Percentiles rank a stretch among this genome's conserved stretches.
These are phyloP conservation scores for Thamnidium elegans DNA, from an alignment of 192 early-diverging fungal species.

Conservation along the genomic window DNA sequence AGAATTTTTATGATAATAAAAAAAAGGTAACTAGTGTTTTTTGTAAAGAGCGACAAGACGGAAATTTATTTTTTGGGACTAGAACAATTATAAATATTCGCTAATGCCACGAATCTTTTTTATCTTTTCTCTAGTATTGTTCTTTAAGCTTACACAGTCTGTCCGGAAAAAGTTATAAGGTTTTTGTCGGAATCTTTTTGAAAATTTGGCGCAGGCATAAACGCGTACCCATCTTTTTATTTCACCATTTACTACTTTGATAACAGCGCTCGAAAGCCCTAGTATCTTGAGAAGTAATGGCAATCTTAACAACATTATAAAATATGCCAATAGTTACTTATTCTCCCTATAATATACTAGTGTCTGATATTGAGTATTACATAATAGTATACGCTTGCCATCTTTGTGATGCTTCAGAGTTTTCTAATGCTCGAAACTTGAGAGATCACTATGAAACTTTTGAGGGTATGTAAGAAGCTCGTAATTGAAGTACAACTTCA, in stretches of 20 bases:
- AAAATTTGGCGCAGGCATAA: background rate
- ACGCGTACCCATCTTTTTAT: too few species aligned
- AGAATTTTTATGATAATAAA: too few species aligned
- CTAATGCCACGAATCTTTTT: too few species aligned
- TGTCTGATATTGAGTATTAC: constrained; percentile 7
- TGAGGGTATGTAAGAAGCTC: constrained; percentile 6
- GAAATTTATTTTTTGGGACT: too few species aligned
- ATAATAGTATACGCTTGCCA: constrained; percentile 1
- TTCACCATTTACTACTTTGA: too few species aligned
- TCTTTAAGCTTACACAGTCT: too few species aligned
- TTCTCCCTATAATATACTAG: constrained; percentile 10
- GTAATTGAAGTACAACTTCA: constrained; percentile 17
- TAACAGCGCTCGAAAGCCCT: background rate
- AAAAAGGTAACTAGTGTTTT: too few species aligned
- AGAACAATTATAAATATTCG: too few species aligned
- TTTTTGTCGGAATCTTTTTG: too few species aligned
- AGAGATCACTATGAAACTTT: constrained; percentile 10
- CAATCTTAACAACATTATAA: constrained; percentile 7
- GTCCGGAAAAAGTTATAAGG: constrained; percentile 6
- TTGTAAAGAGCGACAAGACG: too few species aligned
- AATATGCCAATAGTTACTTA: constrained; percentile 11
- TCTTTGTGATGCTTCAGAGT: constrained; percentile 13
- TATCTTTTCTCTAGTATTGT: too few species aligned
- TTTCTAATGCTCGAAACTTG: constrained; percentile 17
- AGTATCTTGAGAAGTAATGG: constrained; percentile 4